phyloP scores from a whole-genome alignment of 1,284 basidiomycete genomes.

The Trametes pubescens region DNA sequence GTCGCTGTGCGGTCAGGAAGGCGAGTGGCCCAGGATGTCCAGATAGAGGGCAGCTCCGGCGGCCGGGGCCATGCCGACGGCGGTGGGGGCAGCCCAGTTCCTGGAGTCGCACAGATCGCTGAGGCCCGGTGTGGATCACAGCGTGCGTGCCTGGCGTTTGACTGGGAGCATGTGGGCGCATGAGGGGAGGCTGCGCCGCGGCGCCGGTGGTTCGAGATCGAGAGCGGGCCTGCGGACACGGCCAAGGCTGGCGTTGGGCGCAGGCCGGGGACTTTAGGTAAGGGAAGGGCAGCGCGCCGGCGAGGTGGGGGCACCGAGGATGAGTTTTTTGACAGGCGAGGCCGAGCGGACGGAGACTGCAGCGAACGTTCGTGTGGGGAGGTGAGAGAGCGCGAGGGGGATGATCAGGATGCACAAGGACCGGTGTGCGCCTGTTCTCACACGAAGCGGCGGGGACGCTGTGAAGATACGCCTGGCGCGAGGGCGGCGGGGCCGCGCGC shows the following conservation, averaged over 20 bases:
- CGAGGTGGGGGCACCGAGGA: too few relatives aligned
- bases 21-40: neutral
- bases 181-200: slow-evolving; percentile 26
- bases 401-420: slow-evolving; percentile 31
- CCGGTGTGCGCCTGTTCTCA: slow-evolving; percentile 19
- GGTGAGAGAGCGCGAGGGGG: slow-evolving; percentile 24
- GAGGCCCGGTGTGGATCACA: slow-evolving; percentile 24
- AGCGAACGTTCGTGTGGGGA: slow-evolving; percentile 29
- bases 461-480: slow-evolving; percentile 13
- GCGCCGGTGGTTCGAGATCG: slow-evolving; percentile 12
- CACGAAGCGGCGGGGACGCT: slow-evolving; percentile 22
- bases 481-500: neutral
- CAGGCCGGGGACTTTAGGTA: slow-evolving; percentile 22
- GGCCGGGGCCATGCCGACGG: slow-evolving; percentile 10
- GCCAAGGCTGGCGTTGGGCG: slow-evolving; percentile 9
- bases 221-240: slow-evolving; percentile 4
- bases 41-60: neutral
- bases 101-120: slow-evolving; percentile 21
- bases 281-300: slow-evolving; percentile 10
- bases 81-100: slow-evolving; percentile 26
- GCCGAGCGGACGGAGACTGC: slow-evolving; percentile 31
- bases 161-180: slow-evolving; percentile 32
- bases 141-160: slow-evolving; percentile 30
- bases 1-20: too few relatives aligned
- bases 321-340: slow-evolving; percentile 21